Evolutionary conservation across 805 yeast genomes (phyloP), one percentile per base, ranked within the genome.

Genomic region (Ogataea pini): DNA sequence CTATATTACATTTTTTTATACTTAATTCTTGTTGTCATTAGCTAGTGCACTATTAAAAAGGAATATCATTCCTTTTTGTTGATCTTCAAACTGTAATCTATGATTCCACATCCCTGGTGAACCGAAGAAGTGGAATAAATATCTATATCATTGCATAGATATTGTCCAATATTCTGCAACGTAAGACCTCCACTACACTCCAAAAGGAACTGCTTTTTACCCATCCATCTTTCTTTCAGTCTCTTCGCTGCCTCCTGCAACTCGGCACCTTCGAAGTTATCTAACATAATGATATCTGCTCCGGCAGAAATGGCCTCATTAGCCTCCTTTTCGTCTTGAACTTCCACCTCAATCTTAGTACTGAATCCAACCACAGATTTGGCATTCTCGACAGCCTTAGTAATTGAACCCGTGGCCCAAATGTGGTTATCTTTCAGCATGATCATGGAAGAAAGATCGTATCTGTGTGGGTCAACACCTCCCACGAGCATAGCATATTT

Each of bases 381-480:
- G 1, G 98, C 97, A 50, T 77, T 76, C 28, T 69, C 58, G 7
- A 92, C 92, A 1, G 98, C 97, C 40, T 77, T 72, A 3, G 96
- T 86, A 52, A 91, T 92, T 24, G 96, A 89, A 0, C 97, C 97
- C 2, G 95, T 87, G 3, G 96, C 83, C 82, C 94, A 87, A 34
- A 91, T 78, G 63, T 92, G 98, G 66, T 91, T 91, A 63, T 91
- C 98, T 67, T 91, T 91, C 58, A 91, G 77, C 98, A 92, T 91
- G 2, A 92, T 91, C 98, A 91, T 91, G 1, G 94, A 80, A 38
- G 94, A 84, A 48, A 91, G 78, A 64, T 92, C 97, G 63, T 89
- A 89, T 54, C 98, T 76, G 67, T 91, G 98, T 47, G 94, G 78
- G 63, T 91, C 98, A 47, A 89, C 86, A 3, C 97, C 97, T 27